Conservation (phyloP, 352 stramenopile genomes). For the Pythium angustatum region DNA sequence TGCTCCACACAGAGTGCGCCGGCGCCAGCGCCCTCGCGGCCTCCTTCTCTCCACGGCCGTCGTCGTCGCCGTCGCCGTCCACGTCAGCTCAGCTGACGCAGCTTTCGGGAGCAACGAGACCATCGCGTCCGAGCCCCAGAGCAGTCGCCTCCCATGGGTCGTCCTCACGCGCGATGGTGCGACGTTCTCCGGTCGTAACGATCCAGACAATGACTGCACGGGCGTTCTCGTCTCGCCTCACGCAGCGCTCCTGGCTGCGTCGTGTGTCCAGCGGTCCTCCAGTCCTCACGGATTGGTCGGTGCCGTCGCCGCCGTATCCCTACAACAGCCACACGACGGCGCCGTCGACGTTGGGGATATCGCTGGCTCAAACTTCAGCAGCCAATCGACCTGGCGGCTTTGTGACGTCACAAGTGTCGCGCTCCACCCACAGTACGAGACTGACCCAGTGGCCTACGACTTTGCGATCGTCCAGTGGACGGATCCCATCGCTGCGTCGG, state of each 20-base stretch:
- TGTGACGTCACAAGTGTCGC: not conserved
- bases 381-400: slow-evolving; percentile 4
- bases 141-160: slow-evolving; percentile 22
- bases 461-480: slow-evolving; percentile 22
- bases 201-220: slow-evolving; percentile 15
- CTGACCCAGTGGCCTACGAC: slow-evolving; percentile 1
- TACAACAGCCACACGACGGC: not conserved
- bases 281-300: not conserved
- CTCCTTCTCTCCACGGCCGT: not conserved
- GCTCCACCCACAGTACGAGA: slow-evolving; percentile 18
- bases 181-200: not conserved
- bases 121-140: not conserved
- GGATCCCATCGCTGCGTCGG: not conserved
- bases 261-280: slow-evolving; percentile 7
- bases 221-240: slow-evolving; percentile 19
- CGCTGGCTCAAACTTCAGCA: not conserved
- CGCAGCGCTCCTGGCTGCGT: slow-evolving; percentile 19
- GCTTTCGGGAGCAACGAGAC: slow-evolving; percentile 8
- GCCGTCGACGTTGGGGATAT: slow-evolving; percentile 14
- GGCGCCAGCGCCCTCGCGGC: not conserved
- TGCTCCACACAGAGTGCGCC: not conserved
- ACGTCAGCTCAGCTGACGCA: not conserved
- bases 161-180: slow-evolving; percentile 1
- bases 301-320: slow-evolving; percentile 1
- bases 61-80: not conserved